Base-by-base conservation (phyloP, 805 yeast species). In the Wickerhamomyces rabaulensis region DNA sequence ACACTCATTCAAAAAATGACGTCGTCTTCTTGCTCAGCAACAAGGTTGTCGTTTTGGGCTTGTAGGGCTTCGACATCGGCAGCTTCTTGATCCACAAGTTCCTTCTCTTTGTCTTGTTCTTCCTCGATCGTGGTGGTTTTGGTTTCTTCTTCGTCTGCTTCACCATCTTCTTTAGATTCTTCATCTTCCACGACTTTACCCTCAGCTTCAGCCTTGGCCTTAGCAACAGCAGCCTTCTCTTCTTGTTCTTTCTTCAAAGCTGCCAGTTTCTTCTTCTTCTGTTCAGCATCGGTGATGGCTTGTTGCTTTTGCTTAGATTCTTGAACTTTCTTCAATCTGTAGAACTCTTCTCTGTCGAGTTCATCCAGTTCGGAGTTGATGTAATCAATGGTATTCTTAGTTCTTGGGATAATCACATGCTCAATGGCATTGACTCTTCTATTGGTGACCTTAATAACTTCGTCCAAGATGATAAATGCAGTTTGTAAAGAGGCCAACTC, bases 341-440 rank as follows among this genome's bases (percentile, higher is more conserved):
- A 94, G 64, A 92, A 92, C 70, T 92, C 99, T 71, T 92, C 99
- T 78, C 99, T 86, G 66, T 94, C 98, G 66, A 94, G 78, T 71
- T 92, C 99, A 69, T 94, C 99, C 63, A 92, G 78, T 68, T 92
- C 99, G 29, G 96, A 87, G 67, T 90, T 91, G 74, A 92, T 92
- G 70, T 92, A 81, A 45, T 76, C 71, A 61, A 92, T 92, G 25
- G 99, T 92, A 69, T 92, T 92, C 67, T 94, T 97, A 2, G 98
- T 94, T 69, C 98, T 80, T 56, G 99, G 99, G 51, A 92, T 92
- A 60, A 92, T 91, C 40, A 92, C 98, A 63, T 92, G 98, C 72
- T 92, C 99, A 68, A 92, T 92, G 52, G 99, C 98, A 66, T 92
- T 92, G 61, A 92, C 99, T 76, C 99, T 87, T 73, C 99, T 81